Base-by-base conservation (phyloP, 345 rosid species). In the Populus ilicifolia region DNA sequence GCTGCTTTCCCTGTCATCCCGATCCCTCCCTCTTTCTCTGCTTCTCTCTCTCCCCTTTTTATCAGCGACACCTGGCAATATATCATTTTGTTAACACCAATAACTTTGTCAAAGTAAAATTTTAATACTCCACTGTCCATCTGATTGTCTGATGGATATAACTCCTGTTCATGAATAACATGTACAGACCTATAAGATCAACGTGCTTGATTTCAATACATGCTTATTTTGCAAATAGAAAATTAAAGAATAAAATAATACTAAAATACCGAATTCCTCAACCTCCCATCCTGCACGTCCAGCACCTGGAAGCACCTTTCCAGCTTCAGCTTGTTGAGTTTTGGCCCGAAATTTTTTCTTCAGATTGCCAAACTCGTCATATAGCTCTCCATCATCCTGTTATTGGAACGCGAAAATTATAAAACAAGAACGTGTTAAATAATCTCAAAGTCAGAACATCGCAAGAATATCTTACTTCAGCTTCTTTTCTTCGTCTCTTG, bases 221-320 rank as follows among this genome's bases (percentile, higher is more conserved):
- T 14, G 30, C 30, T 4, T 48, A 52, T 50, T 8, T 48, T 8
- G 35, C 14, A 35, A 23, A 54, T 44, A 36, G 17, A 18, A 10
- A 68, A 63, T 50, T n/a, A 27, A 25, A 29, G 35, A 27, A 10
- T 44, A 73, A 56, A 52, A 61, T 2, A 75, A 77, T 35, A n/a
- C 43, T 1, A 21, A 72, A 43, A 56, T 76, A 92, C 99, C 99
- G 84, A 93, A 80, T 73, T 93, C 98, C 80, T 93, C 99, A 74
- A 93, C 97, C 75, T 91, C 90, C 99, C 99, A 96, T 41, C 99
- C 99, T 16, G 99, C 97, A 82, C 99, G 99, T 52, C 99, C 99
- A 75, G 94, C 93, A 65, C 96, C 93, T 38, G 90, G 87, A 84
- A 85, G 87, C 29, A 70, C 88, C 70, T 81, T 86, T 64, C 86